These are phyloP conservation scores for Talaromyces atroroseus DNA, from an alignment of 2,329 filamentous ascomycete genomes.

Conservation along the genomic window DNA sequence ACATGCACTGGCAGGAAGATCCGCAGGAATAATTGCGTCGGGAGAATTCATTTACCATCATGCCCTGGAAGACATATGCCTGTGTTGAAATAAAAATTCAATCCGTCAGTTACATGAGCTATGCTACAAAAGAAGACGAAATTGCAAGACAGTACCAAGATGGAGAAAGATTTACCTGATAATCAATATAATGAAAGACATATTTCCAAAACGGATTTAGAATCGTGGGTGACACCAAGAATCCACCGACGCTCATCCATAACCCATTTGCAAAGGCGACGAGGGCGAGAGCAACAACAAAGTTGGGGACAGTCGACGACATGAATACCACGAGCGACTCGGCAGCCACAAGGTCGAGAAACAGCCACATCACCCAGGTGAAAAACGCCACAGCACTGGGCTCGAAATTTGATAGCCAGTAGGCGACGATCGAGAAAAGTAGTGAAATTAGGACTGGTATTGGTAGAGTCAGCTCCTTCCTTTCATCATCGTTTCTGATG, in stretches of 20 bases:
- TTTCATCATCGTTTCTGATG: neutral
- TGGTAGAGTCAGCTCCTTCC: constrained; percentile 13
- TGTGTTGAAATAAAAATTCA: constrained; percentile 16
- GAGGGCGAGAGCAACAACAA: constrained; percentile 71
- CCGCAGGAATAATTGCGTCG: constrained; percentile 59
- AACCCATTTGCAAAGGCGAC: constrained; percentile 82
- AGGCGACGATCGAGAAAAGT: constrained; percentile 68
- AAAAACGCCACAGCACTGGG: constrained; percentile 63
- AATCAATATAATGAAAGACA: constrained; percentile 84
- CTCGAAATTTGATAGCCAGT: constrained; percentile 75
- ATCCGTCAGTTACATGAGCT: neutral
- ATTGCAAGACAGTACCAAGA: neutral
- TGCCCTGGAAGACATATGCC: constrained; percentile 78
- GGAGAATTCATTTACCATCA: constrained; percentile 88
- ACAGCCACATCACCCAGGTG: constrained; percentile 76
- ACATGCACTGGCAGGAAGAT: constrained; percentile 63
- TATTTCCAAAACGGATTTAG: constrained; percentile 83
- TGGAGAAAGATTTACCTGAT: constrained; percentile 50
- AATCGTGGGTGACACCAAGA: constrained; percentile 66
- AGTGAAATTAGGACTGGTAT: constrained; percentile 61
- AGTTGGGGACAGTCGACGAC: constrained; percentile 64
- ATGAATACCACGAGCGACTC: constrained; percentile 77
- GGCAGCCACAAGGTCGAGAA: constrained; percentile 75
- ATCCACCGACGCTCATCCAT: constrained; percentile 83
- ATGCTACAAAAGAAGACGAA: neutral